Conservation (phyloP, 805 yeast species). For the Saturnispora halmiae region DNA sequence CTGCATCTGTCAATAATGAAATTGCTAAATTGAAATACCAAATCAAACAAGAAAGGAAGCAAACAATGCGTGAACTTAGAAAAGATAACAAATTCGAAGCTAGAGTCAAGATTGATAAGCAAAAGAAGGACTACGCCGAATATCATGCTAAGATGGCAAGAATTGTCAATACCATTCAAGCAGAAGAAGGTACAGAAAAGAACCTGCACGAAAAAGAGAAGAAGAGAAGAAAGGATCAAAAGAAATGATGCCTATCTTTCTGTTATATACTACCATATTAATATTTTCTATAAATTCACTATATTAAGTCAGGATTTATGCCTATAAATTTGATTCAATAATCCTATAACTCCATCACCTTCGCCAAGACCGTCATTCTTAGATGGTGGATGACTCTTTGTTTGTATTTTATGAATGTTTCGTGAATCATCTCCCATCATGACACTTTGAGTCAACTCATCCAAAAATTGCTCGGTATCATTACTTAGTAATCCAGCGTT, state of each 20-base stretch:
- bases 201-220: constrained; percentile 86
- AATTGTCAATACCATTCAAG: constrained; percentile 76
- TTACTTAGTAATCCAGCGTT: constrained; percentile 24
- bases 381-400: constrained; percentile 15
- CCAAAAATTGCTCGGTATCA: constrained; percentile 19
- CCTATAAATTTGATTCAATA: constrained; percentile 66
- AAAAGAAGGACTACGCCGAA: constrained; percentile 62
- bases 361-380: neutral
- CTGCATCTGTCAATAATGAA: constrained; percentile 74
- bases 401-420: too few species aligned
- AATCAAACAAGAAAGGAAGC: constrained; percentile 85
- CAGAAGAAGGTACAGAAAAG: constrained; percentile 92
- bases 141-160: constrained; percentile 88
- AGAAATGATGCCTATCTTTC: constrained; percentile 14
- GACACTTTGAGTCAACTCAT: constrained; percentile 25
- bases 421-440: constrained; percentile 35
- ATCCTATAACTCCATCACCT: constrained; percentile 32
- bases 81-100: constrained; percentile 82
- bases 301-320: constrained; percentile 4
- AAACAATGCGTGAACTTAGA: constrained; percentile 81
- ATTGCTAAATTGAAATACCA: constrained; percentile 72
- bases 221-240: constrained; percentile 40
- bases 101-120: constrained; percentile 70
- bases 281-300: neutral
- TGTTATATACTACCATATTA: neutral